Evolutionary conservation across 345 rosid species (phyloP).

Genomic region (Raphanus sativus): DNA sequence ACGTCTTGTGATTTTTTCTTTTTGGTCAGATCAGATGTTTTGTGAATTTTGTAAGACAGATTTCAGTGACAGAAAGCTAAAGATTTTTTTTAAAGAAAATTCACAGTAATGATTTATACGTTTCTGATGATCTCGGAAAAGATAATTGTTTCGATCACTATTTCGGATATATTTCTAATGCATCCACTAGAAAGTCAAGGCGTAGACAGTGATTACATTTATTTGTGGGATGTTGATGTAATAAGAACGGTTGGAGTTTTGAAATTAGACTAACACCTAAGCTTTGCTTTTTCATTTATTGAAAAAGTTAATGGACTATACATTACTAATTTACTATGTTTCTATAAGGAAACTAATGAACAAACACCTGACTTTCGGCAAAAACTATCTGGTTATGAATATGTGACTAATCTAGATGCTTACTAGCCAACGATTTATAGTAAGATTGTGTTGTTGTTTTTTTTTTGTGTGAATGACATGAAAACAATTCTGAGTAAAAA

Average conservation of each 20-base stretch:
- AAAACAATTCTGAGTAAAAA: not conserved
- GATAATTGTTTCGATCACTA: not conserved
- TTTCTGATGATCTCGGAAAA: not conserved
- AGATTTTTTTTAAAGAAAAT: not conserved
- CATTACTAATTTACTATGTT: not conserved
- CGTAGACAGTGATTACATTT: not conserved
- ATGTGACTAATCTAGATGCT: not conserved
- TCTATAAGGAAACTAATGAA: not conserved
- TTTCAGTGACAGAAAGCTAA: not conserved
- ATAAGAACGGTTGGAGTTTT: not conserved
- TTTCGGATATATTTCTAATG: not conserved
- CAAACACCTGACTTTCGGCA: not conserved
- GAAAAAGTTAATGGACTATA: too few species aligned
- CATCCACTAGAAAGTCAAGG: not conserved
- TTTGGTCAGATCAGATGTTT: not conserved
- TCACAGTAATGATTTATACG: not conserved
- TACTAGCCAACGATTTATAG: too few species aligned
- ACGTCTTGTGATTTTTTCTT: not conserved
- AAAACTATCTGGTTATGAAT: not conserved
- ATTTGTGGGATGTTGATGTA: not conserved
- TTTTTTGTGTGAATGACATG: not conserved
- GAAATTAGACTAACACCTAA: not conserved
- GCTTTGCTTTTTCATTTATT: too few species aligned
- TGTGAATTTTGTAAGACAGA: not conserved
- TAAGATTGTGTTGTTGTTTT: too few species aligned